Base-by-base conservation (phyloP, 352 stramenopile species). In the Globisporangium solare region DNA sequence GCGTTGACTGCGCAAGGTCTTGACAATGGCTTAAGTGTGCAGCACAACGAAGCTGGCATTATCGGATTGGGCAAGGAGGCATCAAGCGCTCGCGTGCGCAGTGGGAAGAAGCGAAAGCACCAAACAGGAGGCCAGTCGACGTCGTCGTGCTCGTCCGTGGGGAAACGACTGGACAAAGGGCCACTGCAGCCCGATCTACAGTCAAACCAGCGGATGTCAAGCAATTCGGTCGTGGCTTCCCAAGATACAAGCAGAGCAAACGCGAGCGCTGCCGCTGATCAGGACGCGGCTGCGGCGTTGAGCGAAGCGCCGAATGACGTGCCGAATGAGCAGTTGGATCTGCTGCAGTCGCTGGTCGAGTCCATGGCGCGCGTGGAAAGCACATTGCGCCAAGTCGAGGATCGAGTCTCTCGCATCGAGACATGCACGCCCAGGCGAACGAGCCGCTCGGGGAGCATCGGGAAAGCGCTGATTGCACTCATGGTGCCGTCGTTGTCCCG, bases 301-400 rank as follows among this genome's bases (percentile, higher is more conserved):
- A 10, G 14, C 20, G 15, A 2, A 17, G 10, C 10, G 17, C 15
- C 2, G 15, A 32, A 27, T 8, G 17, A 15, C 20, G 43, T 6
- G 12, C 32, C 1, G n/a, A 54, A 22, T 24, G n/a, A 41, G 20
- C 15, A 14, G 45, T 42, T 49, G 2, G 31, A 46, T 15, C 45
- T 66, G 42, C 37, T 63, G 18, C 54, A 56, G 49, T 52, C 48
- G 6, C 35, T 66, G 24, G 42, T 45, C 3, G 37, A 40, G 10
- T 6, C 32, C 17, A 27, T 66, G 35, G 17, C 31, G 12, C 60
- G 60, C 1, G 42, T 66, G 13, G 54, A 66, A 17, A 42, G 62
- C 6, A 53, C 47, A 41, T 40, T 54, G 1, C 17, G n/a, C 10
- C 41, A 32, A 4, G 40, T 66, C 3, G 53, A 50, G 13, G 47